Conservation (phyloP, 371 early-diverging fungal species). For the Haplosporangium sp. region DNA sequence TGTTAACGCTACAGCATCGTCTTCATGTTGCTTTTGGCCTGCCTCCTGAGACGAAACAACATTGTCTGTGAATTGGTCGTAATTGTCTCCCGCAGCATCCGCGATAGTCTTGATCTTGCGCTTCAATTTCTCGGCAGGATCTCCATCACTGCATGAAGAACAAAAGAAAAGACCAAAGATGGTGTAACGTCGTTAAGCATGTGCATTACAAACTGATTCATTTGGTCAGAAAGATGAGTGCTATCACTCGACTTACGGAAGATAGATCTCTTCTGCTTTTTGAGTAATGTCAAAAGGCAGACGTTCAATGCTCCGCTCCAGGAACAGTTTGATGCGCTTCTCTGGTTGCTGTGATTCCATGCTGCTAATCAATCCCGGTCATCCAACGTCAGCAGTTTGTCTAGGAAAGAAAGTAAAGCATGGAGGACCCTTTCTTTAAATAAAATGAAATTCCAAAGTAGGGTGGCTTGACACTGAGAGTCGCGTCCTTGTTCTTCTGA, state of each 20-base stretch:
- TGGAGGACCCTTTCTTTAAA: no score
- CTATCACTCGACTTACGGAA: constrained; percentile 54
- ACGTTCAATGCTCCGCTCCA: constrained; percentile 64
- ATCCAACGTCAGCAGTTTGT: no score
- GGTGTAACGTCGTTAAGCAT: no score
- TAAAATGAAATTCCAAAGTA: no score
- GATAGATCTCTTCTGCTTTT: constrained; percentile 64
- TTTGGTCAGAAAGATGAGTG: no score
- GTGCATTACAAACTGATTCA: no score
- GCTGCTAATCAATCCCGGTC: neutral
- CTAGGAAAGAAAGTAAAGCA: neutral
- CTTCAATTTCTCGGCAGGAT: constrained; percentile 66
- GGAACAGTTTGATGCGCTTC: constrained; percentile 66
- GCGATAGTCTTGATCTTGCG: constrained; percentile 66
- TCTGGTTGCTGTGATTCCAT: constrained; percentile 35
- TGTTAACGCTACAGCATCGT: constrained; percentile 12
- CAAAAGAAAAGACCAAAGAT: neutral
- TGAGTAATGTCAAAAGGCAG: constrained; percentile 66
- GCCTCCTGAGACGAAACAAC: constrained; percentile 15
- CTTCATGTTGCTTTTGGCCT: constrained; percentile 20
- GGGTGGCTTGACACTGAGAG: no score
- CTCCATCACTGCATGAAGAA: constrained; percentile 58
- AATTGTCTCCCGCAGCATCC: constrained; percentile 66
- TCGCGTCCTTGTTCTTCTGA: no score
- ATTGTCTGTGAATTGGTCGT: constrained; percentile 62